Conservation (phyloP, 129 eudicot species). For the Logfia minima region DNA sequence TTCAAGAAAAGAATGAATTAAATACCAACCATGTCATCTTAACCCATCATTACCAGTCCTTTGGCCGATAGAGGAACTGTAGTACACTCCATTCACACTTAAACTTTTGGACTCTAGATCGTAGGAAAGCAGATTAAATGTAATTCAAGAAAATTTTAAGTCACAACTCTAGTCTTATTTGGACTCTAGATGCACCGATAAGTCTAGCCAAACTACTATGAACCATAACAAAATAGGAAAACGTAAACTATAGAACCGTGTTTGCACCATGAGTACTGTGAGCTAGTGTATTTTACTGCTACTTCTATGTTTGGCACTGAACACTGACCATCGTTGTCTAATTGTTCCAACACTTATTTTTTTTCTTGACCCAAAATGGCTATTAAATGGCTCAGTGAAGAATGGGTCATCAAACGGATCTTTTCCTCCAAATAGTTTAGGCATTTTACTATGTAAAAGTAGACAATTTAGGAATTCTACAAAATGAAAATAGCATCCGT, state of each 20-base stretch:
- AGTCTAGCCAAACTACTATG: neutral
- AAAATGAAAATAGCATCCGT: neutral
- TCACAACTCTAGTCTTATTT: neutral
- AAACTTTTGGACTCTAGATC: slow-evolving; percentile 35
- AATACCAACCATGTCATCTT: slow-evolving; percentile 15
- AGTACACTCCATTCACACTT: slow-evolving; percentile 56
- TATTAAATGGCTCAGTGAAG: slow-evolving; percentile 46
- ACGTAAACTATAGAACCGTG: slow-evolving; percentile 5
- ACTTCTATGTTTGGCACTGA: slow-evolving; percentile 37
- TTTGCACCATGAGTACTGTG: slow-evolving; percentile 40
- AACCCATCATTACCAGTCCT: slow-evolving; percentile 63
- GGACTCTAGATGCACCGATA: neutral
- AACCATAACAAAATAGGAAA: neutral
- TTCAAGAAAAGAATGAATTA: neutral
- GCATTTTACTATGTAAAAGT: slow-evolving; percentile 28
- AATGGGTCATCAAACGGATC: slow-evolving; percentile 71
- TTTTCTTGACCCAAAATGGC: slow-evolving; percentile 33
- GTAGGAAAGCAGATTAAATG: neutral
- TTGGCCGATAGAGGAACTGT: slow-evolving; percentile 52
- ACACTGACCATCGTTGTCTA: slow-evolving; percentile 47
- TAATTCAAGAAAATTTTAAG: neutral
- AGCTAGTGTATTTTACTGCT: slow-evolving; percentile 32
- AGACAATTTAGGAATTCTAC: neutral
- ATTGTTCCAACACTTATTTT: slow-evolving; percentile 58
- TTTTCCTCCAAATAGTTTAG: slow-evolving; percentile 54